Conservation (phyloP, 2,329 filamentous ascomycete species). For the Hypoxylon sp. region DNA sequence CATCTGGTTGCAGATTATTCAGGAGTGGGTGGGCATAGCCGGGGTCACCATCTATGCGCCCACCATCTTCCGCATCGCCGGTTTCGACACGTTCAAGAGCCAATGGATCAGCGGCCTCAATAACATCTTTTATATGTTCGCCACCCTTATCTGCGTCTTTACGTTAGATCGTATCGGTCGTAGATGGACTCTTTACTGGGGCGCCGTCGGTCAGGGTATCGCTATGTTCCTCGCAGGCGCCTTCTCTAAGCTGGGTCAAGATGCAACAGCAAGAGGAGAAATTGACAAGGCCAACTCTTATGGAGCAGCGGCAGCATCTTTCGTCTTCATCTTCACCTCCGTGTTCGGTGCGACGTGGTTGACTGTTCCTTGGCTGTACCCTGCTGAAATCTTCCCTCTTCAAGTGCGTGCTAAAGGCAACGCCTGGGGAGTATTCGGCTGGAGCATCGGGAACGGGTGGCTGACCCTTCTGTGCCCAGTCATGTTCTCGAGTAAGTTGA, state of each 20-base stretch:
- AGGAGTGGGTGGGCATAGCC: slow-evolving; percentile 79
- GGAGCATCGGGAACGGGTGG: slow-evolving; percentile 83
- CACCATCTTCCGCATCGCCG: slow-evolving; percentile 76
- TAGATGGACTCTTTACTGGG: slow-evolving; percentile 79
- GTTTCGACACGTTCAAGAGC: slow-evolving; percentile 72
- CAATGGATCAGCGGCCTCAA: slow-evolving; percentile 74
- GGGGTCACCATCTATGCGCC: slow-evolving; percentile 75
- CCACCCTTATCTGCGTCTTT: slow-evolving; percentile 78
- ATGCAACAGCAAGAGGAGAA: slow-evolving; percentile 63
- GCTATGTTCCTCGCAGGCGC: slow-evolving; percentile 78
- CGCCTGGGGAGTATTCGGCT: slow-evolving; percentile 82
- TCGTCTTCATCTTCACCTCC: slow-evolving; percentile 79
- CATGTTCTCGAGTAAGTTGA: slow-evolving; percentile 52
- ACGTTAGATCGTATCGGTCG: slow-evolving; percentile 78
- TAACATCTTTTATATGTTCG: slow-evolving; percentile 70
- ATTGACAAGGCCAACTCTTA: slow-evolving; percentile 64
- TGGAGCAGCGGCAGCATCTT: slow-evolving; percentile 76
- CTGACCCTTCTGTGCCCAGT: slow-evolving; percentile 49
- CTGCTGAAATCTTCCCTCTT: slow-evolving; percentile 81
- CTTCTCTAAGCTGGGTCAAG: slow-evolving; percentile 69
- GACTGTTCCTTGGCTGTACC: slow-evolving; percentile 73
- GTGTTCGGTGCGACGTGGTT: slow-evolving; percentile 77
- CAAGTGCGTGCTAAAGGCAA: slow-evolving; percentile 81
- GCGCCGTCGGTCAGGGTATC: slow-evolving; percentile 73
- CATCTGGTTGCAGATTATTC: slow-evolving; percentile 79